Percentiles rank a stretch among this genome's conserved stretches.
Evolutionary conservation across 371 early-diverging fungal species (phyloP).

Genomic region (Gilbertella persicaria): DNA sequence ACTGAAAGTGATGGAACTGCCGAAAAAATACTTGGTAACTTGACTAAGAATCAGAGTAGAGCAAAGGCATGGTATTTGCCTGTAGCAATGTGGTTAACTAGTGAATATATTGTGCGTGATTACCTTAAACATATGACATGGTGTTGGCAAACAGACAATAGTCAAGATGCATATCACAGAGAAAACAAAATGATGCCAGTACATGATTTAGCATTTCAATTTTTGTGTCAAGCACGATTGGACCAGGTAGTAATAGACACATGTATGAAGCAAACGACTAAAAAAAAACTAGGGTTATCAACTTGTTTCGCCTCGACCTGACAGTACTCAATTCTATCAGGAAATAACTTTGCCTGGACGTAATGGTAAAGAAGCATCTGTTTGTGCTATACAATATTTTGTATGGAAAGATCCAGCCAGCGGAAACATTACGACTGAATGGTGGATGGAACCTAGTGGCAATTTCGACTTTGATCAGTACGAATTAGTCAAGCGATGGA

Average conservation of each 20-base stretch:
- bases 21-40: constrained; percentile 1
- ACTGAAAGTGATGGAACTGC: neutral
- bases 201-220: constrained; percentile 72
- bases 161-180: constrained; percentile 53
- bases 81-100: constrained; percentile 38
- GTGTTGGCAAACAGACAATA: constrained; percentile 64
- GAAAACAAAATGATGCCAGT: constrained; percentile 61
- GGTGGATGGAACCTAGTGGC: constrained; percentile 77
- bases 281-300: constrained; percentile 30
- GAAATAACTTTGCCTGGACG: constrained; percentile 41
- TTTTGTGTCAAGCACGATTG: constrained; percentile 69
- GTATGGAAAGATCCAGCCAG: constrained; percentile 62
- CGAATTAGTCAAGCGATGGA: constrained; percentile 48
- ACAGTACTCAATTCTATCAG: constrained; percentile 71
- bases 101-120: constrained; percentile 56
- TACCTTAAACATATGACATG: constrained; percentile 68
- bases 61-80: constrained; percentile 46
- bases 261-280: neutral
- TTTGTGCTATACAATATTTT: constrained; percentile 68
- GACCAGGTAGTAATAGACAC: constrained; percentile 59
- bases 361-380: constrained; percentile 23
- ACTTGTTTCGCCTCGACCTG: constrained; percentile 58
- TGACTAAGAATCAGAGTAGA: constrained; percentile 16
- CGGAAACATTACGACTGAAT: constrained; percentile 67
- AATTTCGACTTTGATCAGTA: constrained; percentile 33